phyloP scores from a whole-genome alignment of 495 filamentous ascomycete species.

The Hypoxylon fuscum region DNA sequence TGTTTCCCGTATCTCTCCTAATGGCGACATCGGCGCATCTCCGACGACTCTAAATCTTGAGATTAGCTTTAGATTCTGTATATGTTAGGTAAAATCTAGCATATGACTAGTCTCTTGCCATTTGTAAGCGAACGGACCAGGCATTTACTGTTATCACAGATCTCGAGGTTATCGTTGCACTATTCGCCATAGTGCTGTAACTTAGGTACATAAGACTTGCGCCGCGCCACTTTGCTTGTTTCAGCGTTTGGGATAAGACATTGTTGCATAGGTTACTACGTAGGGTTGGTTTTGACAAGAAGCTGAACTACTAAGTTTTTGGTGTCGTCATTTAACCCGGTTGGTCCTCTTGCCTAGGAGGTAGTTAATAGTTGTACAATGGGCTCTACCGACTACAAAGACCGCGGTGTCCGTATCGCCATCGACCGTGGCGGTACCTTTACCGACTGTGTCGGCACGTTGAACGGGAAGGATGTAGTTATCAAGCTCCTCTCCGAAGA shows the following conservation, averaged over 20 bases:
- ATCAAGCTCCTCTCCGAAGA: slow-evolving; percentile 62
- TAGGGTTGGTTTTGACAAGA: not conserved
- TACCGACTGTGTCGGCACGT: slow-evolving; percentile 68
- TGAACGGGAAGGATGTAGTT: slow-evolving; percentile 57
- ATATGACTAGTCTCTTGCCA: not conserved
- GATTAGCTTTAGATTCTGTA: not conserved
- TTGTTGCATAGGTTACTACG: not conserved
- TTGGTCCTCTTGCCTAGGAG: not conserved
- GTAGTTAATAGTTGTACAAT: slow-evolving; percentile 17
- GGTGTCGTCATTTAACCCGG: not conserved
- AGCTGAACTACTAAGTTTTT: not conserved
- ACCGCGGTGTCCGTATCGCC: slow-evolving; percentile 64
- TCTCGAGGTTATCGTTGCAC: not conserved
- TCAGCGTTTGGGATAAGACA: not conserved
- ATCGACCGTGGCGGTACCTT: slow-evolving; percentile 77
- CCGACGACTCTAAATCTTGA: not conserved
- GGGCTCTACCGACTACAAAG: slow-evolving; percentile 39
- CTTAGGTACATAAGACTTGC: not conserved
- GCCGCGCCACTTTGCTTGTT: not conserved
- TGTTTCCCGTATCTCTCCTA: not conserved
- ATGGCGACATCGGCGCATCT: slow-evolving; percentile 23
- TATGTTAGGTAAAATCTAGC: too few species aligned
- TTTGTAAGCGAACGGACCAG: not conserved
- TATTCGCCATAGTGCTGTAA: not conserved
- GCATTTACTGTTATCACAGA: too few species aligned